Conservation (phyloP, 2,329 filamentous ascomycete genomes). For the Penicillium sclerotiorum region DNA sequence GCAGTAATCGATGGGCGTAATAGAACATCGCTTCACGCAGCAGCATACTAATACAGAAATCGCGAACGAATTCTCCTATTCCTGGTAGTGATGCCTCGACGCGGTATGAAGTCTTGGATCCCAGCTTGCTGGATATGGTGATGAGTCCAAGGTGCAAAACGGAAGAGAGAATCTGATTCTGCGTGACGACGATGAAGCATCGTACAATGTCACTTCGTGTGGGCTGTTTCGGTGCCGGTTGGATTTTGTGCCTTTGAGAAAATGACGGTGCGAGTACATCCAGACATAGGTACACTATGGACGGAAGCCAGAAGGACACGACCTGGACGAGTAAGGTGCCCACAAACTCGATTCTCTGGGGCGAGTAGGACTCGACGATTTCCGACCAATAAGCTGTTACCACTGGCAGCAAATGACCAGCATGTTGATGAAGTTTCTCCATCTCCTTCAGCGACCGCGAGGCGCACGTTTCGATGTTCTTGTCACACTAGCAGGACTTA, state of each 20-base stretch:
- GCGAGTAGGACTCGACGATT: conserved; percentile 21
- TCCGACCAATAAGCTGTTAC: conserved; percentile 15
- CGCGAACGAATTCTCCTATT: conserved; percentile 37
- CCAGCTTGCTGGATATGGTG: conserved; percentile 13
- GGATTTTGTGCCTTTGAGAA: conserved; percentile 57
- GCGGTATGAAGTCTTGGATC: conserved; percentile 36
- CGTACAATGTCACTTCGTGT: conserved; percentile 47
- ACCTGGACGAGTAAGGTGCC: conserved; percentile 29
- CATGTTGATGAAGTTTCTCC: neutral
- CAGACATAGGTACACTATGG: conserved; percentile 46
- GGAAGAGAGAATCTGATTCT: conserved; percentile 52
- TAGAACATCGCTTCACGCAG: conserved; percentile 59
- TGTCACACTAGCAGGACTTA: too few relatives aligned
- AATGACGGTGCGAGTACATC: conserved; percentile 52
- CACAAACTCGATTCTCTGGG: conserved; percentile 30
- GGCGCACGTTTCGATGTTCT: too few relatives aligned
- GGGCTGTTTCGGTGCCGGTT: conserved; percentile 55
- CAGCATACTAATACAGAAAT: conserved; percentile 48
- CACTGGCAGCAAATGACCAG: conserved; percentile 7
- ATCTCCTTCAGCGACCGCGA: too few relatives aligned
- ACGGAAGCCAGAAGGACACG: conserved; percentile 31
- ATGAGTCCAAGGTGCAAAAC: conserved; percentile 34
- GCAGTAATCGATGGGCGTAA: conserved; percentile 58
- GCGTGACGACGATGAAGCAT: conserved; percentile 49
- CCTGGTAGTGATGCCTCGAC: conserved; percentile 45